Conservation (phyloP, 2,329 filamentous ascomycete genomes). For the Colletotrichum navitas region DNA sequence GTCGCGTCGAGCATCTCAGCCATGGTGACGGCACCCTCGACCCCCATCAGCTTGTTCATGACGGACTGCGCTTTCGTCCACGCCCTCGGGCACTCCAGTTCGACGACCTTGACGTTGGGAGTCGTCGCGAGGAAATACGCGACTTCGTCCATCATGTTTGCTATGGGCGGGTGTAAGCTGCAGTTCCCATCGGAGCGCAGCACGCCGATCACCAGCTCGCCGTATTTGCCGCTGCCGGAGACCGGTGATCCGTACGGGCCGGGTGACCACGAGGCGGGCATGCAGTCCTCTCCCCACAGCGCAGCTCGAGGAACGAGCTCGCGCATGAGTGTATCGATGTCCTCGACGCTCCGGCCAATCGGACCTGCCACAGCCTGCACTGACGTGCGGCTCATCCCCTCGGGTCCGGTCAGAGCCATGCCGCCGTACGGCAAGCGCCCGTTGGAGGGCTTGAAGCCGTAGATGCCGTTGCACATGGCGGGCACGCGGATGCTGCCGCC, state of each 20-base stretch:
- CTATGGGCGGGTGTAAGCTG: conserved; percentile 22
- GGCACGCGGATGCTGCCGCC: conserved; percentile 39
- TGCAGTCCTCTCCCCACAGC: conserved; percentile 35
- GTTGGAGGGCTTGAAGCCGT: conserved; percentile 37
- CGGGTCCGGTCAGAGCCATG: conserved; percentile 2
- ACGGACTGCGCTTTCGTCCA: conserved; percentile 28
- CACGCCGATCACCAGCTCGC: conserved; percentile 29
- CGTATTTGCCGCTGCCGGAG: conserved; percentile 15
- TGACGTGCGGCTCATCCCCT: conserved; percentile 33
- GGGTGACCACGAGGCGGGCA: conserved; percentile 26
- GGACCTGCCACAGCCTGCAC: conserved; percentile 35
- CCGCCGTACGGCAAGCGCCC: conserved; percentile 33
- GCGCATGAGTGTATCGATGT: conserved; percentile 17
- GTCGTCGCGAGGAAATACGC: neutral
- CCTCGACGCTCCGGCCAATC: conserved; percentile 29
- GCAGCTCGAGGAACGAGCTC: conserved; percentile 30
- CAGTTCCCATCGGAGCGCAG: conserved; percentile 35
- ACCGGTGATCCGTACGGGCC: neutral
- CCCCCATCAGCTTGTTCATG: conserved; percentile 39
- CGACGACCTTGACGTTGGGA: conserved; percentile 1
- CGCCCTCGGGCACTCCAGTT: neutral
- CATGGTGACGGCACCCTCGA: conserved; percentile 20
- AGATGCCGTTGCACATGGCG: conserved; percentile 38
- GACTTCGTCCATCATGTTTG: conserved; percentile 32
- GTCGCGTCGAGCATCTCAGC: conserved; percentile 29